These are phyloP conservation scores for Cordyceps javanica DNA, from an alignment of 2,329 filamentous ascomycete species.

Conservation along the genomic window DNA sequence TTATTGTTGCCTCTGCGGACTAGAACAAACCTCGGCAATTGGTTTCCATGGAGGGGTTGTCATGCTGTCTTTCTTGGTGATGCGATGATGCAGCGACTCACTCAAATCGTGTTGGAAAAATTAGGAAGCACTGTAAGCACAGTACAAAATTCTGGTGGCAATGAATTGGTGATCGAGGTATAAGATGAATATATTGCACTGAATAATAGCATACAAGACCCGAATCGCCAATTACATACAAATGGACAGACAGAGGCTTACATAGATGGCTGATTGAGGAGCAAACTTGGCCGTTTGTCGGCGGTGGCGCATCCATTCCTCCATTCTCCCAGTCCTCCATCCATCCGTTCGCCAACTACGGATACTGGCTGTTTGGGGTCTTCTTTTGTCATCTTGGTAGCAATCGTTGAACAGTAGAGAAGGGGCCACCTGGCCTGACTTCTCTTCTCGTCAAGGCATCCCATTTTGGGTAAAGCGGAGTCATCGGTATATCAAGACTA, in stretches of 20 bases:
- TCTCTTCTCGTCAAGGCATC: neutral
- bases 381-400: neutral
- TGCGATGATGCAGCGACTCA: neutral
- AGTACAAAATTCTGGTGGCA: neutral
- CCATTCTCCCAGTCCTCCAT: neutral
- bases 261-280: neutral
- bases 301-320: neutral
- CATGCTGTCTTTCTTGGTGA: neutral
- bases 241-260: neutral
- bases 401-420: neutral
- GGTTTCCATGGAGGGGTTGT: neutral
- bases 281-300: neutral
- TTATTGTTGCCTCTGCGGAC: neutral
- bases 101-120: neutral
- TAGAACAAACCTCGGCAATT: neutral
- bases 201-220: neutral
- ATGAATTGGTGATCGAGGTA: neutral
- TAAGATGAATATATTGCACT: neutral
- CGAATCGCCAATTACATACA: neutral
- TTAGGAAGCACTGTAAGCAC: neutral
- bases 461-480: neutral
- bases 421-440: neutral
- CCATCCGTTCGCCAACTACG: neutral
- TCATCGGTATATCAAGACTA: neutral
- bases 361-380: no score